These are phyloP conservation scores for Pichia sp. DNA, from an alignment of 1,139 yeast species.

Conservation along the genomic window DNA sequence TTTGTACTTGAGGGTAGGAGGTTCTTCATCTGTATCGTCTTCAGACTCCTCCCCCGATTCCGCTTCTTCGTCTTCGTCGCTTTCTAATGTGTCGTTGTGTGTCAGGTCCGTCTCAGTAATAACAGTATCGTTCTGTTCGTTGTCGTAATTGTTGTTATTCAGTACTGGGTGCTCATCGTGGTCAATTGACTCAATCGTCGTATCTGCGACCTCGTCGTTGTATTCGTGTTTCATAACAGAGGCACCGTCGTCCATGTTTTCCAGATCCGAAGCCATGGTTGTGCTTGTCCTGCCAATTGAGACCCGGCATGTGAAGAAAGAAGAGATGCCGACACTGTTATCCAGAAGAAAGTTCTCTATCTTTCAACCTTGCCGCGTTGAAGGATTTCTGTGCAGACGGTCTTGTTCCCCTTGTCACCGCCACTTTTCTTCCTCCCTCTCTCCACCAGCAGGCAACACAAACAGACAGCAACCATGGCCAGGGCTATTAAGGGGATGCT, in stretches of 20 bases:
- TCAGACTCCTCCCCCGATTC: conserved; percentile 21
- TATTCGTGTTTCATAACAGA: conserved; percentile 15
- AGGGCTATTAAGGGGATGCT: conserved; percentile 39
- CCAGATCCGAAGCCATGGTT: not conserved
- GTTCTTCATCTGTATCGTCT: conserved; percentile 49
- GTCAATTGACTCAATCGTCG: conserved; percentile 5
- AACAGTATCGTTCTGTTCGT: not conserved
- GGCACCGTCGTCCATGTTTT: not conserved
- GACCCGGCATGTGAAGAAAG: not conserved
- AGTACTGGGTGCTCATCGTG: too few species aligned
- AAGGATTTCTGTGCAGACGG: too few species aligned
- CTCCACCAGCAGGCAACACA: too few species aligned
- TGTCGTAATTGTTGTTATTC: too few species aligned
- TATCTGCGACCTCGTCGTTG: conserved; percentile 14
- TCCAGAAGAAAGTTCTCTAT: too few species aligned
- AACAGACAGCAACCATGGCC: conserved; percentile 30
- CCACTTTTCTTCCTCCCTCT: too few species aligned
- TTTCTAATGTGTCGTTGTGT: too few species aligned
- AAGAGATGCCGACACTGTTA: too few species aligned
- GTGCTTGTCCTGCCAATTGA: not conserved
- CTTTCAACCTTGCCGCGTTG: too few species aligned
- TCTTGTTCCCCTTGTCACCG: too few species aligned
- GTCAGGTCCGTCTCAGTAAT: not conserved
- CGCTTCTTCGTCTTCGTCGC: conserved; percentile 13
- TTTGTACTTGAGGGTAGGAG: conserved; percentile 75